Conservation (phyloP, 1,284 basidiomycete genomes). For the Volvariella volvacea region DNA sequence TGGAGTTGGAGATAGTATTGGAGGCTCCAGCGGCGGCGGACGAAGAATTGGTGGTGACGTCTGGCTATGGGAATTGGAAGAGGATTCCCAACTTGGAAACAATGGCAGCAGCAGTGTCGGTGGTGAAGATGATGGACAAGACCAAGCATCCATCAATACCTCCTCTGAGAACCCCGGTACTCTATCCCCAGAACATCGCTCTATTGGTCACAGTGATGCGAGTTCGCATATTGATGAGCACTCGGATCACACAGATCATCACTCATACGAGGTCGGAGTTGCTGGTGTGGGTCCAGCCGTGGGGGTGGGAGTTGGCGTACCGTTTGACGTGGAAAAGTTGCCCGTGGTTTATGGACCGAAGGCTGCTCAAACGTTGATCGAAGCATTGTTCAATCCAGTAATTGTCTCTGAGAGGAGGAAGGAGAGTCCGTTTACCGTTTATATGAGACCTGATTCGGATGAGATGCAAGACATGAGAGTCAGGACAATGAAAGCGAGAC, state of each 20-base stretch:
- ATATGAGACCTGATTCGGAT: neutral
- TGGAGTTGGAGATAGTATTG: neutral
- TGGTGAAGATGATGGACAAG: neutral
- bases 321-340: slow-evolving; percentile 41
- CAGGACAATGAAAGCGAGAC: no score
- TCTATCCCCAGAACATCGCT: no score
- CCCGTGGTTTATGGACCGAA: slow-evolving; percentile 47
- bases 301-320: slow-evolving; percentile 9
- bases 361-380: slow-evolving; percentile 65
- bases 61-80: no score
- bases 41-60: neutral
- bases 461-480: neutral
- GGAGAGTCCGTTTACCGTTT: slow-evolving; percentile 54
- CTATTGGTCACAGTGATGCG: no score
- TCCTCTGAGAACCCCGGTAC: no score
- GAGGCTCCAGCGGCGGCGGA: neutral
- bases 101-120: no score
- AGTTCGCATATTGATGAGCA: no score
- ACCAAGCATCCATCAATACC: no score
- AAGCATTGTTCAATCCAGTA: slow-evolving; percentile 69
- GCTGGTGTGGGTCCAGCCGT: neutral
- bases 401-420: slow-evolving; percentile 35
- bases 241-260: no score
- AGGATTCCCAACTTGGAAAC: no score
- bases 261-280: no score